Conservation (phyloP, 768 basidiomycete species). For the Termitomyces sp. region DNA sequence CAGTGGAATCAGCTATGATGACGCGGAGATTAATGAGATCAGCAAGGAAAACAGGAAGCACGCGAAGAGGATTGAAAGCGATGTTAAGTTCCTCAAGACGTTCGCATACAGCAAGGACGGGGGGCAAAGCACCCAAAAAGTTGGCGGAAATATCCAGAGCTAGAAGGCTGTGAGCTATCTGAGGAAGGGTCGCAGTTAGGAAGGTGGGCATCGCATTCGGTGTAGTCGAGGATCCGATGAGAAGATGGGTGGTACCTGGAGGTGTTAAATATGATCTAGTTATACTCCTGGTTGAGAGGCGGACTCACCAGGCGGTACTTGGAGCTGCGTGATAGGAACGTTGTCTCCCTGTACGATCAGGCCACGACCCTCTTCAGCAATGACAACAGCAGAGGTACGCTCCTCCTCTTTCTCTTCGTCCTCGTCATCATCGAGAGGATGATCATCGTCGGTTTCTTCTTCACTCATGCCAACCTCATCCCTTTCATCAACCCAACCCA, state of each 20-base stretch:
- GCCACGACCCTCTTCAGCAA: slow-evolving; percentile 83
- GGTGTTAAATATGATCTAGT: slow-evolving; percentile 3
- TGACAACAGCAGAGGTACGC: slow-evolving; percentile 68
- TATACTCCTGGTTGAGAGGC: not conserved
- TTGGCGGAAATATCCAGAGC: slow-evolving; percentile 93
- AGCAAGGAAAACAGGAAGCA: slow-evolving; percentile 86
- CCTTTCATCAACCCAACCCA: slow-evolving; percentile 66
- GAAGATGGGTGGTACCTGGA: slow-evolving; percentile 88
- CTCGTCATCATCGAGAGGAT: slow-evolving; percentile 38
- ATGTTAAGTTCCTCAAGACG: slow-evolving; percentile 92
- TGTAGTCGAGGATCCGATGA: slow-evolving; percentile 76
- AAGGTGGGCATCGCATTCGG: slow-evolving; percentile 77
- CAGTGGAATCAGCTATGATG: slow-evolving; percentile 89
- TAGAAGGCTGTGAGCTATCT: slow-evolving; percentile 72
- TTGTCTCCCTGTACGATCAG: slow-evolving; percentile 72
- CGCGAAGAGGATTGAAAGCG: slow-evolving; percentile 83
- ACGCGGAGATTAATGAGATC: slow-evolving; percentile 75
- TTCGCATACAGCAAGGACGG: slow-evolving; percentile 72
- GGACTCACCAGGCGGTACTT: slow-evolving; percentile 65
- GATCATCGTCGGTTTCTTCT: slow-evolving; percentile 35
- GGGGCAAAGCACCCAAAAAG: slow-evolving; percentile 78
- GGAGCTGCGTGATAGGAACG: slow-evolving; percentile 52
- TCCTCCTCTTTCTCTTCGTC: slow-evolving; percentile 55
- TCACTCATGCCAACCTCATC: slow-evolving; percentile 32
- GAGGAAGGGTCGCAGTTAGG: slow-evolving; percentile 62